Evolutionary conservation across 2,329 filamentous ascomycete species (phyloP), one percentile per base, ranked within the genome.

Genomic region (Plenodomus lindquistii): DNA sequence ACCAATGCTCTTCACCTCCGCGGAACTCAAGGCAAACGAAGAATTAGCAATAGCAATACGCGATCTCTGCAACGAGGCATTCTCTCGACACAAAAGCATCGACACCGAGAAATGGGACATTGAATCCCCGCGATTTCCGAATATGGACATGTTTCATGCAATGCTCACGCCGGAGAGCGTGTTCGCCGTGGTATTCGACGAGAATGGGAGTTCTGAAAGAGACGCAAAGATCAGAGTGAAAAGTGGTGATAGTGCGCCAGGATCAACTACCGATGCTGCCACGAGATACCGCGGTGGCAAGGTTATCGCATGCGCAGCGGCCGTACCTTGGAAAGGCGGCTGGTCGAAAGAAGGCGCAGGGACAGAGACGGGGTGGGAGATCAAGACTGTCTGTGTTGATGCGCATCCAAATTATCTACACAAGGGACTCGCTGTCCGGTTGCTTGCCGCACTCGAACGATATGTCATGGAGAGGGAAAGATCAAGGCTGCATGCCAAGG

Each of bases 301-400:
- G n/a, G 39, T 62, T 0, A 44, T 67, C 17, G 65, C 62, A 5
- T 62, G 57, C 21, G 57, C 62, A 10, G 57, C 51, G 1, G 55
- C 56, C 1, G 42, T 66, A 5, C 60, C 62, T 1, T 67, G 65
- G 65, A 42, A 37, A 35, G 65, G 63, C 3, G 65, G 60, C 2
- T 61, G 51, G 55, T 38, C 38, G 3, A 52, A 52, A 18, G 55
- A 65, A 39, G 54, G 54, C 16, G 44, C 56, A 2, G 41, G 24
- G 0, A 38, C 20, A 1, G 64, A 67, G 42, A 22, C 43, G 9
- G 65, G 65, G 1, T 69, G 59, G 60, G 65, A 69, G 24, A 51
- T 66, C 8, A 67, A 67, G 21, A 55, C 54, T 1, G 59, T 69
- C 1, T 60, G 55, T 37, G 64, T 67, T 0, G 48, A 62, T 35